Evolutionary conservation across 768 basidiomycete species (phyloP).

Genomic region (Serpula lacrymans): DNA sequence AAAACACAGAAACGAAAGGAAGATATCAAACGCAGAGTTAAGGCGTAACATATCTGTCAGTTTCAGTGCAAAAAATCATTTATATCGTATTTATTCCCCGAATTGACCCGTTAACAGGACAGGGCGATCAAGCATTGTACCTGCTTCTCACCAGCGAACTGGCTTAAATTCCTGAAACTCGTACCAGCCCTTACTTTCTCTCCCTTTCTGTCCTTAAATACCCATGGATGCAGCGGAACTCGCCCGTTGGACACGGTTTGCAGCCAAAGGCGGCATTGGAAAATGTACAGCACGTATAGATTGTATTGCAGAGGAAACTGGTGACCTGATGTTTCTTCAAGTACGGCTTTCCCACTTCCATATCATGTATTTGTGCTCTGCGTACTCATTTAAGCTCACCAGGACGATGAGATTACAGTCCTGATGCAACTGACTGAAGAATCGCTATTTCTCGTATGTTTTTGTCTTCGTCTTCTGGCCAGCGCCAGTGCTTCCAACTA

Average conservation of each 20-base stretch:
- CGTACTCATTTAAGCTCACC: slow-evolving; percentile 2
- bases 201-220: no score
- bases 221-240: slow-evolving; percentile 70
- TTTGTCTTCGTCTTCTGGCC: neutral
- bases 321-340: slow-evolving; percentile 87
- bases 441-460: slow-evolving; percentile 60
- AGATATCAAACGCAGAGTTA: no score
- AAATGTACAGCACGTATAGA: slow-evolving; percentile 71
- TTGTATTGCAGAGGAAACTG: slow-evolving; percentile 67
- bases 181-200: no score
- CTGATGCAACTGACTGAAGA: slow-evolving; percentile 65
- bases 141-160: no score
- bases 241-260: slow-evolving; percentile 80
- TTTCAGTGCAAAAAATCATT: no score
- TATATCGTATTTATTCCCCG: no score
- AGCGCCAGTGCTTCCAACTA: no score
- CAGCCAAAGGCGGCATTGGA: slow-evolving; percentile 82
- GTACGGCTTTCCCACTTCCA: slow-evolving; percentile 26
- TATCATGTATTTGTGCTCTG: neutral
- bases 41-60: no score
- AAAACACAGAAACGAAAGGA: no score
- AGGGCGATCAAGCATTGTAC: no score
- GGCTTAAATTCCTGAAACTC: no score
- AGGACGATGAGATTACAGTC: slow-evolving; percentile 81
- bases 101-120: no score